Conservation (phyloP, 2,329 filamentous ascomycete genomes). For the Amylocarpus encephaloides region DNA sequence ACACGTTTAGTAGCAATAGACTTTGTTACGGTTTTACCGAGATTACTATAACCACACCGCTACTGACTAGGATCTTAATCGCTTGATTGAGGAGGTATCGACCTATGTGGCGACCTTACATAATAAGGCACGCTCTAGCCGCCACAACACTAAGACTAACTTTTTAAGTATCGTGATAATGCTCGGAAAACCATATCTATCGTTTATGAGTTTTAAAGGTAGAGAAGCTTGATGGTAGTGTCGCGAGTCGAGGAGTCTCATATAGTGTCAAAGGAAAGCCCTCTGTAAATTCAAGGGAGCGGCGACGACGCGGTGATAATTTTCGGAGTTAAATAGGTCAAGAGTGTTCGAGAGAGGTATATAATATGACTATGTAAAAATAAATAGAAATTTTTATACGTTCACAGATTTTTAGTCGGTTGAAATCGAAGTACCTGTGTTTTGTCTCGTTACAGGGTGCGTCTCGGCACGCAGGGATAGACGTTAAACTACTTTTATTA, state of each 20-base stretch:
- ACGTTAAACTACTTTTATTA: neutral
- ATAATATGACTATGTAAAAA: neutral
- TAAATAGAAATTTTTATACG: neutral
- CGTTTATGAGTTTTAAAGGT: neutral
- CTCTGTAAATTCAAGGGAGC: neutral
- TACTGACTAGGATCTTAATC: constrained; percentile 1
- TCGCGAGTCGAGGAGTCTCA: neutral
- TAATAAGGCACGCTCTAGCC: neutral
- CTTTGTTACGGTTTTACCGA: constrained; percentile 1
- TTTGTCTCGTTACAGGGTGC: constrained; percentile 1
- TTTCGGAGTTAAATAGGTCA: neutral
- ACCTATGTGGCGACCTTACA: neutral
- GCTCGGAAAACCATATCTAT: constrained; percentile 2
- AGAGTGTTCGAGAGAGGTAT: neutral
- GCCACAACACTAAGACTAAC: constrained; percentile 1
- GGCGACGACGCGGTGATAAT: neutral
- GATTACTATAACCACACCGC: constrained; percentile 5
- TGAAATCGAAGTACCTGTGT: neutral
- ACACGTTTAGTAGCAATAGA: no score
- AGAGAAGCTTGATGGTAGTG: constrained; percentile 3
- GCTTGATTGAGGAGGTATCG: constrained; percentile 2
- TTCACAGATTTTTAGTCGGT: neutral
- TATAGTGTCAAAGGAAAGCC: neutral
- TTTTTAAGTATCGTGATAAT: neutral
- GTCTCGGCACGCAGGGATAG: neutral